Percentiles rank a stretch among this genome's conserved stretches.
These are phyloP conservation scores for Fusarium ramigenum DNA, from an alignment of 2,329 filamentous ascomycete genomes.

Conservation along the genomic window DNA sequence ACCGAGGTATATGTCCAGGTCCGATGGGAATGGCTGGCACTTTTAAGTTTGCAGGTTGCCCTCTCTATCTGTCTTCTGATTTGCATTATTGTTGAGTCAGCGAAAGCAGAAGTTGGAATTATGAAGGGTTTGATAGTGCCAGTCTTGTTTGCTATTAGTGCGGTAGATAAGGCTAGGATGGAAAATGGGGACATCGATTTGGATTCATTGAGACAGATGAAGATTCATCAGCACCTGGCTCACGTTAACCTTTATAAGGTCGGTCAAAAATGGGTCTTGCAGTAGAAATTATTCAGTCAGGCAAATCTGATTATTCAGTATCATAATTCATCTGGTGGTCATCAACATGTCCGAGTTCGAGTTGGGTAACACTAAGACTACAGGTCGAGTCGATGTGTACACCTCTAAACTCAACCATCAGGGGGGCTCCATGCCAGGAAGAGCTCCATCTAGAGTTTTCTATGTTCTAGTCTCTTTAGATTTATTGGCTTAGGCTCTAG, in stretches of 20 bases:
- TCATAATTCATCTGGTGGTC: neutral
- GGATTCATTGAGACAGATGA: neutral
- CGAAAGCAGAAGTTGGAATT: neutral
- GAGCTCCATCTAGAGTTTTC: neutral
- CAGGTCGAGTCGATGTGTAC: accelerated
- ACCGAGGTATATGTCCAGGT: neutral
- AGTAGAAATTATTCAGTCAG: neutral
- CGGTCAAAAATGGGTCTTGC: neutral
- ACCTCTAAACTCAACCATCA: neutral
- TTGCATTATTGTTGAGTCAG: neutral
- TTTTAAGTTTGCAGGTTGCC: neutral
- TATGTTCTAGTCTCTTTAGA: accelerated
- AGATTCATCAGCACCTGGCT: neutral
- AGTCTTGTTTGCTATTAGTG: neutral
- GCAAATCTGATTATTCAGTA: neutral
- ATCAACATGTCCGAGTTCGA: neutral
- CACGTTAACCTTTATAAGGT: neutral
- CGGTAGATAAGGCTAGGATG: neutral
- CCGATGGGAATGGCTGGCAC: neutral
- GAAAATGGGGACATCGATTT: neutral
- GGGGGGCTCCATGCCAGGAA: accelerated
- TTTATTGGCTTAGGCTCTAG: too few species aligned
- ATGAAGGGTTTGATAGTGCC: neutral
- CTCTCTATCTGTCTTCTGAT: neutral
- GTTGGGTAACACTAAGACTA: neutral